Evolutionary conservation across 2,329 filamentous ascomycete species (phyloP).

Genomic region (Aspergillus aculeatus): DNA sequence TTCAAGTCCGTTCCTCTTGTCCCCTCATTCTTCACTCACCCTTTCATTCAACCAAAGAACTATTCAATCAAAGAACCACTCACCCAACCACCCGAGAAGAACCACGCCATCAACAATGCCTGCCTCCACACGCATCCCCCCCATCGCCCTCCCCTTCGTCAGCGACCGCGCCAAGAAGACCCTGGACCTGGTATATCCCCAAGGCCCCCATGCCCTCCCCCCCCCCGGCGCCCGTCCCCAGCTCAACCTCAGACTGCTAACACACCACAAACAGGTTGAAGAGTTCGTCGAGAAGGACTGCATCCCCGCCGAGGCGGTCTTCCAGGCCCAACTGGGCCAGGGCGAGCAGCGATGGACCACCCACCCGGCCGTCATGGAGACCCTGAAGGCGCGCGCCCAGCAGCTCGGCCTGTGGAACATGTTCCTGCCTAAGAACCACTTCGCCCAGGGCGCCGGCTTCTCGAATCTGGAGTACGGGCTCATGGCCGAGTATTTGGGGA

Average conservation of each 20-base stretch:
- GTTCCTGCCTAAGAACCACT: constrained; percentile 93
- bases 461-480: constrained; percentile 95
- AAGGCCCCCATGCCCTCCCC: too few relatives aligned
- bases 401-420: constrained; percentile 94
- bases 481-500: constrained; percentile 95
- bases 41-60: not conserved
- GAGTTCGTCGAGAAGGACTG: constrained; percentile 98
- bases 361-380: constrained; percentile 79
- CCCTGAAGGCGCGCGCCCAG: constrained; percentile 80
- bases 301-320: constrained; percentile 78
- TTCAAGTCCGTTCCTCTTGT: not conserved
- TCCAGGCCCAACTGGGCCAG: constrained; percentile 74
- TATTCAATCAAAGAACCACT: not conserved
- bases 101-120: constrained; percentile 46
- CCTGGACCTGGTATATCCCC: constrained; percentile 64
- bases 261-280: constrained; percentile 60
- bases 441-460: constrained; percentile 91
- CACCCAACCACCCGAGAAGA: not conserved
- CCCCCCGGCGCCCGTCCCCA: too few relatives aligned
- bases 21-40: not conserved
- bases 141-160: constrained; percentile 63
- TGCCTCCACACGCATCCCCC: constrained; percentile 54
- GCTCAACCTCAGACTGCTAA: not conserved
- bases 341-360: constrained; percentile 74
- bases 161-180: constrained; percentile 82